Conservation (phyloP, 176 grass and related monocot genomes). For the Bromus sterilis region DNA sequence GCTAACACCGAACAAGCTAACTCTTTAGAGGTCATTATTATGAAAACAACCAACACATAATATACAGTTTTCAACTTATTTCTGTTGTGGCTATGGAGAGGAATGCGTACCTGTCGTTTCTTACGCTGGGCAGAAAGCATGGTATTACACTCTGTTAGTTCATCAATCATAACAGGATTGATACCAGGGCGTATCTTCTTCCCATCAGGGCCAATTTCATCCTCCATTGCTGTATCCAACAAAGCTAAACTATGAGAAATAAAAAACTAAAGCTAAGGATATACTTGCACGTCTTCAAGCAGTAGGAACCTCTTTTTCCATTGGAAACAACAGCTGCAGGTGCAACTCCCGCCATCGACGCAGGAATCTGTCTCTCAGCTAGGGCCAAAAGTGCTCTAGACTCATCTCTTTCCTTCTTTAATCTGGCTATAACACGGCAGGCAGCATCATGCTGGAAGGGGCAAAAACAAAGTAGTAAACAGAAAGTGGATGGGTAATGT, state of each 20-base stretch:
- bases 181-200: constrained; percentile 95
- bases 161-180: constrained; percentile 69
- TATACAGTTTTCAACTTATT: neutral
- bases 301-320: constrained; percentile 75
- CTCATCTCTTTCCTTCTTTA: constrained; percentile 99
- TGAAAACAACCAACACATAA: neutral
- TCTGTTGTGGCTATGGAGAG: neutral
- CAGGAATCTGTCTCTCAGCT: constrained; percentile 82
- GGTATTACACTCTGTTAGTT: constrained; percentile 90
- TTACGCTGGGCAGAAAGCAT: constrained; percentile 93
- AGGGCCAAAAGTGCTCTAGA: constrained; percentile 84
- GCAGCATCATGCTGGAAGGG: constrained; percentile 91
- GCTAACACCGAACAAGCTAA: neutral
- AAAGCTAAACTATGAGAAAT: neutral
- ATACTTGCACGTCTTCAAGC: neutral
- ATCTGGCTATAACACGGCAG: constrained; percentile 97
- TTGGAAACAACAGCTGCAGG: constrained; percentile 52
- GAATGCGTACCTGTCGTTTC: constrained; percentile 74
- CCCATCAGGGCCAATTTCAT: constrained; percentile 80
- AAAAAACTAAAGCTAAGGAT: constrained; percentile 8
- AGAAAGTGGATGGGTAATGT: neutral
- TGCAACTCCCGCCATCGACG: constrained; percentile 31
- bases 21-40: neutral
- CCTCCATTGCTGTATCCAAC: constrained; percentile 56
- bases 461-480: constrained; percentile 4